phyloP scores from a whole-genome alignment of 108 stramenopile genomes.

The Fragilariopsis cylindrus region DNA sequence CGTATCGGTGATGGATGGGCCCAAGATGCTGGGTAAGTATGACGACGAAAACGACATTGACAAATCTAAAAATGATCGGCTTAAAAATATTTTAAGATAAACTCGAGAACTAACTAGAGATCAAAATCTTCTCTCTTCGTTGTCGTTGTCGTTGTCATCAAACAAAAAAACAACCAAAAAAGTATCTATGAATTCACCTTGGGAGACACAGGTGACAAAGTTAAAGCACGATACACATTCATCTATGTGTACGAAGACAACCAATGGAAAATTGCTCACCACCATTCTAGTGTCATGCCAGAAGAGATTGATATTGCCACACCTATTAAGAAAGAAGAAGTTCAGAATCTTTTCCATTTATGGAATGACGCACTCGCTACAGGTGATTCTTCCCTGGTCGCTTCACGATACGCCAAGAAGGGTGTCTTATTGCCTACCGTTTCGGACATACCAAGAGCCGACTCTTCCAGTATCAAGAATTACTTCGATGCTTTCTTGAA shows the following conservation, averaged over 20 bases:
- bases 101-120: too few species aligned
- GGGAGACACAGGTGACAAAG: slow-evolving; percentile 51
- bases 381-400: slow-evolving; percentile 40
- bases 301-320: slow-evolving; percentile 45
- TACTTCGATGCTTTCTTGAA: slow-evolving; percentile 44
- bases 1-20: slow-evolving; percentile 52
- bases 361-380: slow-evolving; percentile 71
- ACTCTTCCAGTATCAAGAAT: slow-evolving; percentile 32
- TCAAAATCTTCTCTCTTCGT: background rate
- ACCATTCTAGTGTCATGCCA: slow-evolving; percentile 57
- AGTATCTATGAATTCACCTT: slow-evolving; percentile 69
- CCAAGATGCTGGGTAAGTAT: slow-evolving; percentile 42
- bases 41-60: background rate
- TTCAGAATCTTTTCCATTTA: slow-evolving; percentile 12
- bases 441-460: slow-evolving; percentile 33
- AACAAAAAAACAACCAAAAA: background rate
- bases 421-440: slow-evolving; percentile 53
- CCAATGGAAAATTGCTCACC: slow-evolving; percentile 61
- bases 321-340: slow-evolving; percentile 17
- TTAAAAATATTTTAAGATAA: too few species aligned
- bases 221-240: slow-evolving; percentile 62
- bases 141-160: background rate
- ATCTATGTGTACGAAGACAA: slow-evolving; percentile 54
- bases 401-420: slow-evolving; percentile 42
- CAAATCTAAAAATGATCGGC: background rate